Evolutionary conservation across 495 filamentous ascomycete species (phyloP), one percentile per base, ranked within the genome.

Genomic region (Symbiotaphrina buchneri): DNA sequence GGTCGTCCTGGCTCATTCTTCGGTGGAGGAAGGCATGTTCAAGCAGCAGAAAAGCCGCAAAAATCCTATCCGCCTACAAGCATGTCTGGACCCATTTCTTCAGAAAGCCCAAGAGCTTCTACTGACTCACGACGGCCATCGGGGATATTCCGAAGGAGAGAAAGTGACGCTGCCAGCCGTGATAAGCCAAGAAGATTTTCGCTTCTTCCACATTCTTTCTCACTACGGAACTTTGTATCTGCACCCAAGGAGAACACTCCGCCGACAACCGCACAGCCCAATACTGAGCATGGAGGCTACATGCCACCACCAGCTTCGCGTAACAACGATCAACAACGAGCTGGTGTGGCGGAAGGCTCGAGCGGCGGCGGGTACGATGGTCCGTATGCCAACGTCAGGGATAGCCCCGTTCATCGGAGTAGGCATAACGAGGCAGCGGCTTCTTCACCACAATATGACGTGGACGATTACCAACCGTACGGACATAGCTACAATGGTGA

Each of bases 61-160:
- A 70, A 59, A 39, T 44, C 44, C 33, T 84, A 74, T 44, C 81
- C 76, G 20, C 77, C 78, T 19, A 70, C 75, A 19, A 84, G 75
- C 46, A 84, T 80, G 78, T 66, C 68, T 38, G 66, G 62, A 27
- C 54, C 55, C 16, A 51, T 56, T 21, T 51, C 58, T 15, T 53
- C 39, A 23, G 59, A 74, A 21, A 54, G 60, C 30, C 63, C 74
- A 5, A 63, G 85, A 26, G 59, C 63, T 22, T 91, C 80, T 3
- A 73, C 75, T 48, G 84, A 92, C 41, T 90, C 77, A 4, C 61
- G 72, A 17, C 69, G 78, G 16, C 81, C 73, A 32, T 79, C 76
- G 17, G 66, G 82, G 37, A 68, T 67, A 4, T 68, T 78, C 30
- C 71, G 59, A 31, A 68, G 77, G 47, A 87, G 83, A 58, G 56